Percentiles rank a stretch among this genome's conserved stretches.
These are phyloP conservation scores for Aspergillus persii DNA, from an alignment of 2,329 filamentous ascomycete species.

Conservation along the genomic window DNA sequence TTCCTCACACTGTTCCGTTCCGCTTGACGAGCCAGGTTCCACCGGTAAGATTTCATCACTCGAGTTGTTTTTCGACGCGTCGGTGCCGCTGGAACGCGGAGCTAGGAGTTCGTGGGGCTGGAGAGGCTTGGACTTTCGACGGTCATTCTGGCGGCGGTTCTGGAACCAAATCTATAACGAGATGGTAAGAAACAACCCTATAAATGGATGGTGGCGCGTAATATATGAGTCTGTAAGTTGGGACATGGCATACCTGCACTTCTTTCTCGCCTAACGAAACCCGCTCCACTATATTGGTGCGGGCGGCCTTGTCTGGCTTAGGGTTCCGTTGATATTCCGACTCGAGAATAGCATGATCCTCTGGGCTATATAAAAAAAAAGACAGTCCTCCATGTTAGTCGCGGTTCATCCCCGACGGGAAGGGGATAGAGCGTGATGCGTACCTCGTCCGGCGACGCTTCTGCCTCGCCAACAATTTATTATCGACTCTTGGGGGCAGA, in stretches of 20 bases:
- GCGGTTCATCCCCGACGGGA: background rate
- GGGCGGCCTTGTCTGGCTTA: slow-evolving; percentile 87
- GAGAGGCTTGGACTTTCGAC: slow-evolving; percentile 81
- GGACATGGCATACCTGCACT: slow-evolving; percentile 70
- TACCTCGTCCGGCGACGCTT: slow-evolving; percentile 63
- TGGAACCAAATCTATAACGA: slow-evolving; percentile 87
- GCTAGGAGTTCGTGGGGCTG: slow-evolving; percentile 69
- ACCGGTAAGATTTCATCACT: slow-evolving; percentile 29
- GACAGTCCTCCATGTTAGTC: slow-evolving; percentile 7
- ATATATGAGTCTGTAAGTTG: slow-evolving; percentile 17
- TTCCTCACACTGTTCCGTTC: slow-evolving; percentile 27
- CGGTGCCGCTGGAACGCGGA: slow-evolving; percentile 28
- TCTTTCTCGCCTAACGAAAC: slow-evolving; percentile 93
- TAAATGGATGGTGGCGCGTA: slow-evolving; percentile 24
- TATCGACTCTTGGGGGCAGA: slow-evolving; percentile 57
- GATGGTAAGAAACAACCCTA: slow-evolving; percentile 10
- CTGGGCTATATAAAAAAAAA: slow-evolving; percentile 56
- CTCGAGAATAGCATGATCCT: slow-evolving; percentile 87
- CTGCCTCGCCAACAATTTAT: slow-evolving; percentile 59
- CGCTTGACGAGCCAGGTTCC: slow-evolving; percentile 30
- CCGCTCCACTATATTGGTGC: slow-evolving; percentile 77
- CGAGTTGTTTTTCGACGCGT: slow-evolving; percentile 26
- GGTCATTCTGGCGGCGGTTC: slow-evolving; percentile 88
- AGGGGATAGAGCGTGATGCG: slow-evolving; percentile 1
- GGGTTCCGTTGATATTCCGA: slow-evolving; percentile 79